Percentiles rank a stretch among this genome's conserved stretches.
These are phyloP conservation scores for Coffea humblotiana DNA, from an alignment of 305 asterid genomes.

Conservation along the genomic window DNA sequence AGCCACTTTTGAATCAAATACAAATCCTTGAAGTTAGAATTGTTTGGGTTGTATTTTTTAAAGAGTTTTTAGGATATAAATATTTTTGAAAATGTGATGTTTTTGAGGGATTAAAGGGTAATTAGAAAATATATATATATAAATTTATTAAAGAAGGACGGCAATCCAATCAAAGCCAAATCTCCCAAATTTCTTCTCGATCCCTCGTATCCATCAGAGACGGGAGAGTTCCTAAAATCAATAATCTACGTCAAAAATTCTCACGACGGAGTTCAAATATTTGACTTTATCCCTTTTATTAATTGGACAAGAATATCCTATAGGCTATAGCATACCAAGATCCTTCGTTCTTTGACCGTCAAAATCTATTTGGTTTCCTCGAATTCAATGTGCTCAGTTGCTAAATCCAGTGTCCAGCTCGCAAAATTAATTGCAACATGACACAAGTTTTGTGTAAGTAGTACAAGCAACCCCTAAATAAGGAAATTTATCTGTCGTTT, in stretches of 20 bases:
- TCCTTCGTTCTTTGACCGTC: constrained; percentile 1
- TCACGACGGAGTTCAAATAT: neutral
- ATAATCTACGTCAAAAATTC: neutral
- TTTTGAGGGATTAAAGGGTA: too few relatives aligned
- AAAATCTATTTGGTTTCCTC: neutral
- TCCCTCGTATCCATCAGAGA: neutral
- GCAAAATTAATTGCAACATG: neutral
- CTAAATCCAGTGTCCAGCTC: neutral
- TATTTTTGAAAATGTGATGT: too few relatives aligned
- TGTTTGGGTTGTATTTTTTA: too few relatives aligned
- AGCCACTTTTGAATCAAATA: too few relatives aligned
- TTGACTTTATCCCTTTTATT: constrained; percentile 1
- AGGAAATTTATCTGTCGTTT: neutral
- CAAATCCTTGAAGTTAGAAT: neutral
- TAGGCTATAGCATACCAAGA: neutral
- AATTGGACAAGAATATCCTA: neutral
- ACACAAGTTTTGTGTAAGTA: neutral
- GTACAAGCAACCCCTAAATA: neutral
- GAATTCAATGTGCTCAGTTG: neutral
- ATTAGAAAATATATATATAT: too few relatives aligned
- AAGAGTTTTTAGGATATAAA: too few relatives aligned
- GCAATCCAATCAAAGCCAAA: too few relatives aligned
- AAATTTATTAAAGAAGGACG: too few relatives aligned
- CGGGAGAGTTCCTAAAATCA: neutral
- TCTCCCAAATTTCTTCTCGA: neutral